phyloP scores from a whole-genome alignment of 1,139 yeast genomes.

The Citeromyces siamensis region DNA sequence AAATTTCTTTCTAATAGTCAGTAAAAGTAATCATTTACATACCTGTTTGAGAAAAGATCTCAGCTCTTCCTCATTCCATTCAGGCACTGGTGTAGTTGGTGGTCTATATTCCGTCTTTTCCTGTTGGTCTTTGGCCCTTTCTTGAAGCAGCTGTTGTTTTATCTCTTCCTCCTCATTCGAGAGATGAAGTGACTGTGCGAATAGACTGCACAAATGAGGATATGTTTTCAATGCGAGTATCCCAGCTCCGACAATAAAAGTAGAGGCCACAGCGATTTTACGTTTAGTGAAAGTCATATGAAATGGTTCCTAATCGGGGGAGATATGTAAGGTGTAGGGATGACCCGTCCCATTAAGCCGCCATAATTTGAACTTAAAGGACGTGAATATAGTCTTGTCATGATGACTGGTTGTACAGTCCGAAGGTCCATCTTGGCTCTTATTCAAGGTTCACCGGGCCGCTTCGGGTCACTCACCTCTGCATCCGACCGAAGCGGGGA shows the following conservation, averaged over 20 bases:
- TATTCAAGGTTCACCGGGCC: slow-evolving; percentile 3
- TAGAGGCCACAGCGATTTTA: slow-evolving; percentile 22
- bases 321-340: too few relatives aligned
- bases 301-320: too few relatives aligned
- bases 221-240: slow-evolving; percentile 34
- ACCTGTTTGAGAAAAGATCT: slow-evolving; percentile 20
- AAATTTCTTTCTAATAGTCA: slow-evolving; percentile 31
- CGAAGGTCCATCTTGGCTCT: neutral
- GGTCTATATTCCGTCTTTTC: slow-evolving; percentile 13
- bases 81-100: slow-evolving; percentile 16
- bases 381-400: too few relatives aligned
- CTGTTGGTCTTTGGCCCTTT: slow-evolving; percentile 9
- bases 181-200: neutral
- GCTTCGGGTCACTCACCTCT: slow-evolving; percentile 9
- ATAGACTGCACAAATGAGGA: slow-evolving; percentile 29
- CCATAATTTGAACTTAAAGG: too few relatives aligned
- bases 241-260: slow-evolving; percentile 31
- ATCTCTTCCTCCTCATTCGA: slow-evolving; percentile 5
- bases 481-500: slow-evolving; percentile 25
- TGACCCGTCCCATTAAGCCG: too few relatives aligned
- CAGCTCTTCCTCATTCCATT: slow-evolving; percentile 29
- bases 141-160: slow-evolving; percentile 6
- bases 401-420: too few relatives aligned
- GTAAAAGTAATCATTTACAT: slow-evolving; percentile 12
- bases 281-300: too few relatives aligned